Evolutionary conservation across 345 rosid species (phyloP), one percentile per base, ranked within the genome.

Genomic region (Cardiospermum halicacabum): DNA sequence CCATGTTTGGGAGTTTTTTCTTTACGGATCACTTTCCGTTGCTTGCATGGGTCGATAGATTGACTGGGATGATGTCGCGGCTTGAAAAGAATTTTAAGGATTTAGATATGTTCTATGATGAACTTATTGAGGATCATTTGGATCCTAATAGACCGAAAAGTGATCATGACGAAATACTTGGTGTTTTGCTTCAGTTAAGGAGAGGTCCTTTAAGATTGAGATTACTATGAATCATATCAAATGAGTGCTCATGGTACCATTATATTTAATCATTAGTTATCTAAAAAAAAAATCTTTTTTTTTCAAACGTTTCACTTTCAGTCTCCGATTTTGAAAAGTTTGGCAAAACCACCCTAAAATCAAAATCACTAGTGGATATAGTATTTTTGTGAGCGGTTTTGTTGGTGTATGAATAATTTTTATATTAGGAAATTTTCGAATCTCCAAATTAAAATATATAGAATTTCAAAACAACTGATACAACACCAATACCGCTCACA

Each of bases 231-330:
- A 80, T 51, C 79, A 78, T 60, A 72, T 83, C 78, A 83, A 87
- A 77, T 87, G 76, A 31, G 26, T 83, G 3, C 79, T 88, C 56
- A 77, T 74, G 76, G 91, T 85, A 49, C n/a, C n/a, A n/a, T n/a
- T n/a, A n/a, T n/a, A n/a, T n/a, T n/a, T n/a, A n/a, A n/a, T n/a
- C n/a, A n/a, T n/a, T n/a, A n/a, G n/a, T n/a, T n/a, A n/a, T n/a
- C n/a, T n/a, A n/a, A n/a, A n/a, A n/a, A n/a, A n/a, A n/a, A n/a
- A n/a, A n/a, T n/a, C n/a, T n/a, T n/a, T n/a, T n/a, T n/a, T n/a
- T n/a, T n/a, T n/a, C n/a, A n/a, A n/a, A n/a, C n/a, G n/a, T n/a
- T n/a, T n/a, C n/a, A n/a, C n/a, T n/a, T n/a, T n/a, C n/a, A n/a
- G n/a, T n/a, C n/a, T n/a, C n/a, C n/a, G n/a, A n/a, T n/a, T n/a